Conservation (phyloP, 2,329 filamentous ascomycete genomes). For the Plenodomus lindquistii region DNA sequence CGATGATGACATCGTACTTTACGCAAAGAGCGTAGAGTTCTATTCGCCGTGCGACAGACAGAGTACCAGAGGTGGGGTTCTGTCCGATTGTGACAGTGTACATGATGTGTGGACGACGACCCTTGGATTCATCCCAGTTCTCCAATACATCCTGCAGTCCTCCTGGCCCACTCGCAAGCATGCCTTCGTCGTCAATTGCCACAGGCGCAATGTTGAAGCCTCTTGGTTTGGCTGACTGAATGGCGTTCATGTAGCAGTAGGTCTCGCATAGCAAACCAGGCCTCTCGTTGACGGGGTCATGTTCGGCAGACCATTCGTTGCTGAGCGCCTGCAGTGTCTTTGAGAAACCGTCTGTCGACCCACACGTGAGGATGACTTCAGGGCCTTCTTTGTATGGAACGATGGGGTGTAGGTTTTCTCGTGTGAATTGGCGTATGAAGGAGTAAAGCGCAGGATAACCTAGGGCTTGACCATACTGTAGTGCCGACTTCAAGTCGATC, state of each 20-base stretch:
- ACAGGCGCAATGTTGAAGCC: slow-evolving; percentile 76
- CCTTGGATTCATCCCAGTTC: slow-evolving; percentile 77
- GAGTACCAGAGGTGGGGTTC: slow-evolving; percentile 79
- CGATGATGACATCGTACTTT: slow-evolving; percentile 84
- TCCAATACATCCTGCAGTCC: slow-evolving; percentile 77
- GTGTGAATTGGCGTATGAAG: slow-evolving; percentile 78
- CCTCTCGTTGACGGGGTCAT: slow-evolving; percentile 68
- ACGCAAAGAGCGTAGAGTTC: slow-evolving; percentile 81
- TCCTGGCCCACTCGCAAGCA: slow-evolving; percentile 73
- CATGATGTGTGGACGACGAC: slow-evolving; percentile 78
- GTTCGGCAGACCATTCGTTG: slow-evolving; percentile 72
- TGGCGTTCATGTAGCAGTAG: slow-evolving; percentile 78
- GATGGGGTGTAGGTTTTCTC: slow-evolving; percentile 76
- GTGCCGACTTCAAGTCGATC: slow-evolving; percentile 78
- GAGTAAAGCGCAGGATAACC: slow-evolving; percentile 79
- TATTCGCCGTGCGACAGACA: slow-evolving; percentile 72
- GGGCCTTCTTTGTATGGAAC: slow-evolving; percentile 77
- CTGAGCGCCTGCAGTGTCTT: slow-evolving; percentile 78
- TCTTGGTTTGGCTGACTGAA: slow-evolving; percentile 67
- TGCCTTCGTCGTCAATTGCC: slow-evolving; percentile 76
- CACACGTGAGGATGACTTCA: slow-evolving; percentile 78
- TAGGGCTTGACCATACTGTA: slow-evolving; percentile 84
- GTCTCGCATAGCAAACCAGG: slow-evolving; percentile 79
- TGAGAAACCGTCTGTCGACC: slow-evolving; percentile 81
- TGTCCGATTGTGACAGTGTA: slow-evolving; percentile 93